A percentile compares a stretch with the other conserved stretches of the same genome.
These are phyloP conservation scores for Stagonosporopsis tanaceti DNA, from an alignment of 2,329 filamentous ascomycete species.

Conservation along the genomic window DNA sequence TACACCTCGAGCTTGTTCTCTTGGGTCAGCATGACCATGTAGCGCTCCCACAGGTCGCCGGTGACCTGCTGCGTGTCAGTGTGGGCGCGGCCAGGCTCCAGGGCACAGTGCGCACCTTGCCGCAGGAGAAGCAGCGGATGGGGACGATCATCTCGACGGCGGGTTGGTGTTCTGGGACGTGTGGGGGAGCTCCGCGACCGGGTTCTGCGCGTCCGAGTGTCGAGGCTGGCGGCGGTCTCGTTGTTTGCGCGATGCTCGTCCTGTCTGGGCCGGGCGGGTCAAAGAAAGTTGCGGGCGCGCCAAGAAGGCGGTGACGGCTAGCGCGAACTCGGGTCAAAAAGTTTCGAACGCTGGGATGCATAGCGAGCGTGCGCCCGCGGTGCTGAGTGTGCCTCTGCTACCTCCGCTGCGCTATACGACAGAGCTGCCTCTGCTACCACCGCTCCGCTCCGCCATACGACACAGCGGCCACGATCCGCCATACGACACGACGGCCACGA, in stretches of 20 bases:
- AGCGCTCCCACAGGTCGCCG: slow-evolving; percentile 96
- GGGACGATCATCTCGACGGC: slow-evolving; percentile 89
- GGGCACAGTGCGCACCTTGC: slow-evolving; percentile 73
- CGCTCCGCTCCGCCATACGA: too few species aligned
- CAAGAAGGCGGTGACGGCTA: slow-evolving; percentile 44
- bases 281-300: slow-evolving; percentile 48
- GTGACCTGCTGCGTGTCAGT: slow-evolving; percentile 73
- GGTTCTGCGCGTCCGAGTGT: not conserved
- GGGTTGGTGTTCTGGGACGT: not conserved
- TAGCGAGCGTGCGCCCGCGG: not conserved
- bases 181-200: slow-evolving; percentile 17
- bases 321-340: slow-evolving; percentile 37
- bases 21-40: slow-evolving; percentile 81
- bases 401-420: too few species aligned
- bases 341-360: slow-evolving; percentile 22
- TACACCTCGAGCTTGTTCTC: slow-evolving; percentile 57
- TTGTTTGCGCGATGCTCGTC: slow-evolving; percentile 20
- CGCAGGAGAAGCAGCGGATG: slow-evolving; percentile 97
- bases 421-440: too few species aligned
- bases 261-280: slow-evolving; percentile 23
- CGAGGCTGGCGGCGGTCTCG: slow-evolving; percentile 11
- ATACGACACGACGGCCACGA: too few species aligned
- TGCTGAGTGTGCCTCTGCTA: too few species aligned
- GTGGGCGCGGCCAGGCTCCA: slow-evolving; percentile 18
- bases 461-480: too few species aligned